Conservation (phyloP, 2,329 filamentous ascomycete genomes). For the Xylariaceae sp. region DNA sequence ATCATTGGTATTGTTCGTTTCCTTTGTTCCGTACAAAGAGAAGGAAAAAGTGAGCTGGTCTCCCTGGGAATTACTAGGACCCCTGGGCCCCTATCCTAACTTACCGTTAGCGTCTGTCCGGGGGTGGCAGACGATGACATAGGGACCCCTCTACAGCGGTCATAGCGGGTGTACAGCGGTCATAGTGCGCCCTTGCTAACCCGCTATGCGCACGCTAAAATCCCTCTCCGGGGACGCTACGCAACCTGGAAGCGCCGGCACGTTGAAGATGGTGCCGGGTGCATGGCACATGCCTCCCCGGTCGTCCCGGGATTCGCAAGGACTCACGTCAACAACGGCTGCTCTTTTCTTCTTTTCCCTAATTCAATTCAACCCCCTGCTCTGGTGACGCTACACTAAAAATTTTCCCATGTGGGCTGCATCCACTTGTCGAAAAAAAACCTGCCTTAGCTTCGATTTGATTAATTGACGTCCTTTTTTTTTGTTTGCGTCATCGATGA, state of each 20-base stretch:
- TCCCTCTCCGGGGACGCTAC: background rate
- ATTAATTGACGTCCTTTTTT: background rate
- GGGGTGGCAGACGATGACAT: background rate
- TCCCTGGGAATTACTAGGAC: too few relatives aligned
- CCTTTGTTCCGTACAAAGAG: too few relatives aligned
- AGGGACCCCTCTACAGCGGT: background rate
- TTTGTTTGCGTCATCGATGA: constrained; percentile 22
- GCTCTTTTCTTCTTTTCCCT: background rate
- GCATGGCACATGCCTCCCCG: background rate
- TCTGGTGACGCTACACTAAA: background rate
- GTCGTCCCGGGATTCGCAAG: background rate
- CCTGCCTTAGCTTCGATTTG: constrained; percentile 9
- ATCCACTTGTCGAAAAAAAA: background rate
- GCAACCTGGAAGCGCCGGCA: background rate
- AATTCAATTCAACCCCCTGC: background rate
- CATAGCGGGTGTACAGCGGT: background rate
- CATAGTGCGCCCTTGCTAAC: background rate
- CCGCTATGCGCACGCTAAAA: background rate
- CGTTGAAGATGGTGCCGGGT: background rate
- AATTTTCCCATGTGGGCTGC: constrained; percentile 7
- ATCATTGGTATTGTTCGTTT: too few relatives aligned
- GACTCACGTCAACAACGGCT: background rate
- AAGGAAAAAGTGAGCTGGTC: too few relatives aligned
- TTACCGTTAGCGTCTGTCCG: too few relatives aligned
- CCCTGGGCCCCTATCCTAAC: too few relatives aligned